phyloP scores from a whole-genome alignment of 2,329 filamentous ascomycete genomes.

The Alternaria viburni region DNA sequence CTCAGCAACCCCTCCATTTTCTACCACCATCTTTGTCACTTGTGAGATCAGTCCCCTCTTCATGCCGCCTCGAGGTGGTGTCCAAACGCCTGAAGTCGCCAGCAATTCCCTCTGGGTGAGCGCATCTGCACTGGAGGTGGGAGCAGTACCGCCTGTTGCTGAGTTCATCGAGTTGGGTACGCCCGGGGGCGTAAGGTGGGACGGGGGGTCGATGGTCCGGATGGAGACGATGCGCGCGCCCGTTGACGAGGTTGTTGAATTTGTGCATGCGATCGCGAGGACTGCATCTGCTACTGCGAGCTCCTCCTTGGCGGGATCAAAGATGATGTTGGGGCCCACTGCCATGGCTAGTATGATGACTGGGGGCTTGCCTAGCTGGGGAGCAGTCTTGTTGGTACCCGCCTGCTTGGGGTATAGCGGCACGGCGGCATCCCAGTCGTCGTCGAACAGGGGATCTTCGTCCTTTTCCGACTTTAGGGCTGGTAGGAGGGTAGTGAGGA shows the following conservation, averaged over 20 bases:
- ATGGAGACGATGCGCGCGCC: conserved; percentile 52
- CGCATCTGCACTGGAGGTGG: conserved; percentile 48
- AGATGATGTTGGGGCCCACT: conserved; percentile 86
- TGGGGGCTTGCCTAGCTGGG: conserved; percentile 67
- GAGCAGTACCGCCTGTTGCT: conserved; percentile 51
- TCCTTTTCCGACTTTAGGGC: conserved; percentile 85
- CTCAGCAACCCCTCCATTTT: conserved; percentile 79
- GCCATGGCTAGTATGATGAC: conserved; percentile 90
- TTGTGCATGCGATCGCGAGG: conserved; percentile 79
- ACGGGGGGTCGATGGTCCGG: conserved; percentile 58
- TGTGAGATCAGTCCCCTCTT: conserved; percentile 74
- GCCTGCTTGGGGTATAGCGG: conserved; percentile 71
- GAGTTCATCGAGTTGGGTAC: conserved; percentile 56
- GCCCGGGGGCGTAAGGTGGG: conserved; percentile 56
- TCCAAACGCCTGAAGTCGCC: conserved; percentile 77
- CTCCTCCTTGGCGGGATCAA: conserved; percentile 90
- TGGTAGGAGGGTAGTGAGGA: conserved; percentile 85
- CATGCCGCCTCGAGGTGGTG: conserved; percentile 80
- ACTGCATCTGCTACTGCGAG: conserved; percentile 90
- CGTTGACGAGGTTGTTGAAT: conserved; percentile 24
- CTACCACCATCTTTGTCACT: conserved; percentile 78
- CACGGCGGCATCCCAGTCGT: conserved; percentile 89
- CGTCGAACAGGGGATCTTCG: conserved; percentile 96
- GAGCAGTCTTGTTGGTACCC: conserved; percentile 31
- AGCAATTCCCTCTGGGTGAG: conserved; percentile 60